Evolutionary conservation across 495 filamentous ascomycete species (phyloP).

Genomic region (Penicillium silybi): DNA sequence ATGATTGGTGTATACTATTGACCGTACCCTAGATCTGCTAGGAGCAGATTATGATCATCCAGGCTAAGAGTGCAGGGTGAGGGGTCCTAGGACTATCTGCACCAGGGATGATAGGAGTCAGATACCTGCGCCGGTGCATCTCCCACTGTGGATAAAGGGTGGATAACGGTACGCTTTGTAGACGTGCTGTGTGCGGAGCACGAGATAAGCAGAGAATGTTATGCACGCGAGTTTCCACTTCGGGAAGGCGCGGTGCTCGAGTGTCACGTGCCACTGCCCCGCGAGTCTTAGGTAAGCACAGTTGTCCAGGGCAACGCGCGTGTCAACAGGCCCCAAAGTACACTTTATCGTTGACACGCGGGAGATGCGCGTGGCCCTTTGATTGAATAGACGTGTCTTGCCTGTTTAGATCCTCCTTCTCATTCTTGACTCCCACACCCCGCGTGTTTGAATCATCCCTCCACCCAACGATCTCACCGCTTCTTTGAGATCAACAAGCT

Average conservation of each 20-base stretch:
- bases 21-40: neutral
- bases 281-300: slow-evolving; percentile 10
- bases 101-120: neutral
- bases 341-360: neutral
- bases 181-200: neutral
- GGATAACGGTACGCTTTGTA: neutral
- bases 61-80: neutral
- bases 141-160: neutral
- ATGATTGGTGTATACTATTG: neutral
- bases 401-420: neutral
- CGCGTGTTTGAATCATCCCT: neutral
- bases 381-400: neutral
- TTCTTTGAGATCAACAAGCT: slow-evolving; percentile 13
- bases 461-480: slow-evolving; percentile 12
- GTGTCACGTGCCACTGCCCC: slow-evolving; percentile 6
- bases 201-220: neutral
- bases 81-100: neutral
- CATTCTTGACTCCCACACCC: neutral
- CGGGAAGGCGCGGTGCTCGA: neutral
- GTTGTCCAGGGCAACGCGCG: slow-evolving; percentile 22
- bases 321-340: slow-evolving; percentile 9
- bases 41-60: neutral
- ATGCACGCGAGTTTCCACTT: neutral
- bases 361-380: slow-evolving; percentile 1
- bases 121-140: slow-evolving; percentile 1